phyloP scores from a whole-genome alignment of 257 asterid species.

The Primulina tabacum region DNA sequence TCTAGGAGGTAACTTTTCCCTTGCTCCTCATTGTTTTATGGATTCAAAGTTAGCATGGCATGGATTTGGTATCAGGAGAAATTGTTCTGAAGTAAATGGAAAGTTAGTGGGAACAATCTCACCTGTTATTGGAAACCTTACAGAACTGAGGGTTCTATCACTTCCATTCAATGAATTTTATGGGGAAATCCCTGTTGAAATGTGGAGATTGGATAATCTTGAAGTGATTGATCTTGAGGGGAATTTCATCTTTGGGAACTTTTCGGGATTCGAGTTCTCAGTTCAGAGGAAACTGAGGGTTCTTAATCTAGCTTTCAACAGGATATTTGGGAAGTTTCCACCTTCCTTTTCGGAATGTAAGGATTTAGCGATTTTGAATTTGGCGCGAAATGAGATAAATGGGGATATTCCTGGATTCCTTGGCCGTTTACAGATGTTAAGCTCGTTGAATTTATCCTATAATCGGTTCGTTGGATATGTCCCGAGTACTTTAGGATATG shows the following conservation, averaged over 20 bases:
- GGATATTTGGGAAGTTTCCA: slow-evolving; percentile 34
- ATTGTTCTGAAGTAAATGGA: slow-evolving; percentile 28
- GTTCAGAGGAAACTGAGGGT: slow-evolving; percentile 34
- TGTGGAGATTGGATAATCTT: slow-evolving; percentile 38
- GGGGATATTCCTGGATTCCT: slow-evolving; percentile 37
- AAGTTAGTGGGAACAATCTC: slow-evolving; percentile 37
- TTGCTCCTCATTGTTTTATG: slow-evolving; percentile 30
- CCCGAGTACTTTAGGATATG: slow-evolving; percentile 28
- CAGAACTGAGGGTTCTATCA: slow-evolving; percentile 41
- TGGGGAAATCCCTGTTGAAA: slow-evolving; percentile 41
- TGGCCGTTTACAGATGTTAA: slow-evolving; percentile 29
- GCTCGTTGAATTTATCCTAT: slow-evolving; percentile 39
- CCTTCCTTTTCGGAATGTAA: slow-evolving; percentile 32
- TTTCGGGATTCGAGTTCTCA: slow-evolving; percentile 32
- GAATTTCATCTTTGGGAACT: slow-evolving; percentile 31
- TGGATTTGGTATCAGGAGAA: slow-evolving; percentile 32
- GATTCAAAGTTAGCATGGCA: slow-evolving; percentile 22
- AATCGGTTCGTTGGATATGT: slow-evolving; percentile 36
- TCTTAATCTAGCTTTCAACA: slow-evolving; percentile 40
- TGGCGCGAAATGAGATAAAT: slow-evolving; percentile 33
- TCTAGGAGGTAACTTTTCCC: slow-evolving; percentile 35
- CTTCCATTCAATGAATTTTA: slow-evolving; percentile 40
- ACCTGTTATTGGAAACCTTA: slow-evolving; percentile 28
- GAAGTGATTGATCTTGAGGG: slow-evolving; percentile 53
- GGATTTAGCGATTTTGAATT: slow-evolving; percentile 32